These are phyloP conservation scores for Monosporascus cannonballus DNA, from an alignment of 2,329 filamentous ascomycete genomes.

Conservation along the genomic window DNA sequence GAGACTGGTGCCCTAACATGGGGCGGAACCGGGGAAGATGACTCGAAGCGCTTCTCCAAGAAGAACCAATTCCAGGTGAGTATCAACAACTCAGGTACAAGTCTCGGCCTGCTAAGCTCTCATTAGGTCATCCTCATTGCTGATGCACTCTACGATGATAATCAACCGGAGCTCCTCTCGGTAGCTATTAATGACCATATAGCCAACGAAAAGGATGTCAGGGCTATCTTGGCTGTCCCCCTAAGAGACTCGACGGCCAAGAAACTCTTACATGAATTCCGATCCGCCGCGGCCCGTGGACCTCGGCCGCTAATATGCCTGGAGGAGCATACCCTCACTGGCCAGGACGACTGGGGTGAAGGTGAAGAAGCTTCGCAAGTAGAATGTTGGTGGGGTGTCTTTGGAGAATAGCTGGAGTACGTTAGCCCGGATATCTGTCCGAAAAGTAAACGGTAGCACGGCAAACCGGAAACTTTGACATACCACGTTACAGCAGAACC, in stretches of 20 bases:
- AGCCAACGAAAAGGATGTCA: conserved; percentile 45
- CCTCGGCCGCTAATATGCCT: conserved; percentile 42
- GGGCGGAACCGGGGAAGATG: conserved; percentile 45
- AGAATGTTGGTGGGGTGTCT: conserved; percentile 66
- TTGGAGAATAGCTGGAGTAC: conserved; percentile 22
- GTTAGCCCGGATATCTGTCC: background rate
- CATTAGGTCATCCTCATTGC: conserved; percentile 69
- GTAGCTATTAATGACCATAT: conserved; percentile 66
- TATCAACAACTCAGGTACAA: background rate
- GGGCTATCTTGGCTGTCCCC: conserved; percentile 76
- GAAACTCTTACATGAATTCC: conserved; percentile 57
- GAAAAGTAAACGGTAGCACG: background rate
- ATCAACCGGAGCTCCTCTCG: conserved; percentile 71
- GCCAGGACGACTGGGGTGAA: conserved; percentile 68
- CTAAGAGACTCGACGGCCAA: conserved; percentile 63
- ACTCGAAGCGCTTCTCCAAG: conserved; percentile 37
- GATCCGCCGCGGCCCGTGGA: conserved; percentile 49
- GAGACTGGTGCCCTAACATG: conserved; percentile 68
- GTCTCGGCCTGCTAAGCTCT: conserved; percentile 3
- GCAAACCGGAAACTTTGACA: background rate
- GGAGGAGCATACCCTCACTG: conserved; percentile 56
- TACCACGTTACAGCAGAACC: too few relatives aligned
- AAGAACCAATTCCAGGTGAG: conserved; percentile 47
- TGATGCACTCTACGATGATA: conserved; percentile 80
- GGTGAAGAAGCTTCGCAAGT: conserved; percentile 43